Conservation (phyloP, 208 protist genomes). For the Acanthamoeba quina region DNA sequence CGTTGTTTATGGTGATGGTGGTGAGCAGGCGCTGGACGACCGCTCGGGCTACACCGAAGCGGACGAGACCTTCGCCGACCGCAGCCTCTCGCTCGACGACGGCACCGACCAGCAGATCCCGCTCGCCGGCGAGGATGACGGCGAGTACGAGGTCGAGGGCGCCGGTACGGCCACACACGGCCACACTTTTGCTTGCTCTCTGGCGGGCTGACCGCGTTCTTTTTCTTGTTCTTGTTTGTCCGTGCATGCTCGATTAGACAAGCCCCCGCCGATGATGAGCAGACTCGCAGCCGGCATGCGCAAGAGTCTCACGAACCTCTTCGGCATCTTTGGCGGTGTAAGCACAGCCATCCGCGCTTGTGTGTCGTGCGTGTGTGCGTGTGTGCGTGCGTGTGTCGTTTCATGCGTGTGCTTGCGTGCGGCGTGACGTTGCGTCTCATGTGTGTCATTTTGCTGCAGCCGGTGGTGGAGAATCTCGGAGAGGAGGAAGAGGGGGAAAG, state of each 20-base stretch:
- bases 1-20: background rate
- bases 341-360: background rate
- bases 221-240: background rate
- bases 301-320: slow-evolving; percentile 52
- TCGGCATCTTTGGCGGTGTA: slow-evolving; percentile 34
- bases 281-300: slow-evolving; percentile 11
- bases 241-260: background rate
- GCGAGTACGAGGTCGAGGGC: background rate
- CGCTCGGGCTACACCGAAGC: slow-evolving; percentile 12
- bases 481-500: background rate
- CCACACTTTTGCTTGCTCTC: background rate
- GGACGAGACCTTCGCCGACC: slow-evolving; percentile 9
- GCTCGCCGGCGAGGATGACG: background rate
- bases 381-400: background rate
- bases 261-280: slow-evolving; percentile 23
- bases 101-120: background rate
- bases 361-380: background rate
- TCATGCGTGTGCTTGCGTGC: background rate
- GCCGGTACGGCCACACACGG: background rate
- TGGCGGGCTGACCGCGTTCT: background rate
- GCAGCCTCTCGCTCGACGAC: background rate
- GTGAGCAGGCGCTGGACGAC: background rate
- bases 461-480: background rate
- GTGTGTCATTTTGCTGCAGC: background rate
- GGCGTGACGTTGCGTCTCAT: background rate